Percentiles rank a stretch among this genome's conserved stretches.
phyloP scores from a whole-genome alignment of 176 grass and related monocot genomes.

The Triticum dicoccoides region DNA sequence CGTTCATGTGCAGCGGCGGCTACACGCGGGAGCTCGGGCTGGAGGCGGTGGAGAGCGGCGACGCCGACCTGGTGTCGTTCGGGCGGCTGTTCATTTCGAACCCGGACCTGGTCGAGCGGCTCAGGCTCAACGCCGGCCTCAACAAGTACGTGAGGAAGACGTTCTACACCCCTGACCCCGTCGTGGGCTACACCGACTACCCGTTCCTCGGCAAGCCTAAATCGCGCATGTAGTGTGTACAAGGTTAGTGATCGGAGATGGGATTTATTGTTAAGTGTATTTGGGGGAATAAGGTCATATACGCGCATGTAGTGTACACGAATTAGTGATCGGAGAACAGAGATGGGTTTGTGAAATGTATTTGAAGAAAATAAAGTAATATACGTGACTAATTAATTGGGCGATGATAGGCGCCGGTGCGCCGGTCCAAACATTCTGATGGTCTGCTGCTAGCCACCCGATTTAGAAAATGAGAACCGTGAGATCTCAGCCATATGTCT shows the following conservation, averaged over 20 bases:
- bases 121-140: slow-evolving; percentile 49
- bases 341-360: background rate
- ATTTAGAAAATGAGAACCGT: too few species aligned
- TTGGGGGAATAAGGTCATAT: slow-evolving; percentile 18
- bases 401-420: too few species aligned
- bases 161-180: slow-evolving; percentile 82
- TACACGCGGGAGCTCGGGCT: slow-evolving; percentile 80
- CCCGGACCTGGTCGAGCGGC: slow-evolving; percentile 80
- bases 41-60: slow-evolving; percentile 63
- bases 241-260: background rate
- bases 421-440: too few species aligned
- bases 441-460: too few species aligned
- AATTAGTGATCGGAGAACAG: background rate
- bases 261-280: background rate
- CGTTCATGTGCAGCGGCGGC: slow-evolving; percentile 86
- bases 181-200: slow-evolving; percentile 96
- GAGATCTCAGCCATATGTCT: too few species aligned
- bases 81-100: slow-evolving; percentile 87
- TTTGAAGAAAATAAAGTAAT: background rate
- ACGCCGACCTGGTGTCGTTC: slow-evolving; percentile 82
- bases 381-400: background rate
- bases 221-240: slow-evolving; percentile 39
- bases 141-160: slow-evolving; percentile 71
- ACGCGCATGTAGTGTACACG: background rate
- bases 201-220: slow-evolving; percentile 56